These are phyloP conservation scores for Alternaria triticimaculans DNA, from an alignment of 2,329 filamentous ascomycete genomes.

Conservation along the genomic window DNA sequence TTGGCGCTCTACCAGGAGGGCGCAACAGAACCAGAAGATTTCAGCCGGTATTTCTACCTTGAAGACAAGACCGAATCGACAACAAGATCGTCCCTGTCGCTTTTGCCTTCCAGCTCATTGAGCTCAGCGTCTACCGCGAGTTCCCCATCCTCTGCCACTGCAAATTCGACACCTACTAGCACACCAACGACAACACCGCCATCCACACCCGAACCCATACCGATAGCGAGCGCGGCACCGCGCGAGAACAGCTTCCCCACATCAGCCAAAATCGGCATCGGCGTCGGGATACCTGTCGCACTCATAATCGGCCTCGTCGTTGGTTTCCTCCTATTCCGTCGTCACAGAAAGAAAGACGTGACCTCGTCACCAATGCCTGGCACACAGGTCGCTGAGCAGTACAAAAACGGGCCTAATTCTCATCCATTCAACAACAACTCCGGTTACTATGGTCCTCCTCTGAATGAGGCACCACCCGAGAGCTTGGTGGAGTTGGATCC, in stretches of 20 bases:
- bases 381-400: background rate
- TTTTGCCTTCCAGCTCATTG: background rate
- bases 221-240: background rate
- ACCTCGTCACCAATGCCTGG: background rate
- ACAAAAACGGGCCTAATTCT: background rate
- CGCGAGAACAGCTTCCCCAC: background rate
- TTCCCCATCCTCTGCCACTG: background rate
- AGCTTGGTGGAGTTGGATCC: background rate
- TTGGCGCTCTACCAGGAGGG: background rate
- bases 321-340: conserved; percentile 1
- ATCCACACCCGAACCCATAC: background rate
- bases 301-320: background rate
- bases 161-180: background rate
- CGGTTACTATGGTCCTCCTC: background rate
- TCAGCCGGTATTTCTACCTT: background rate
- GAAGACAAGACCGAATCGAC: background rate
- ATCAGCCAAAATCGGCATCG: conserved; percentile 1
- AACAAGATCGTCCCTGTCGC: background rate
- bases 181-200: background rate
- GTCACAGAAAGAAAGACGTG: background rate
- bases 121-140: background rate
- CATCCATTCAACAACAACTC: background rate
- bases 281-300: background rate
- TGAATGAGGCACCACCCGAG: background rate
- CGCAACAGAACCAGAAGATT: background rate